Conservation (phyloP, 306 rosid genomes). For the Abrus precatorius region DNA sequence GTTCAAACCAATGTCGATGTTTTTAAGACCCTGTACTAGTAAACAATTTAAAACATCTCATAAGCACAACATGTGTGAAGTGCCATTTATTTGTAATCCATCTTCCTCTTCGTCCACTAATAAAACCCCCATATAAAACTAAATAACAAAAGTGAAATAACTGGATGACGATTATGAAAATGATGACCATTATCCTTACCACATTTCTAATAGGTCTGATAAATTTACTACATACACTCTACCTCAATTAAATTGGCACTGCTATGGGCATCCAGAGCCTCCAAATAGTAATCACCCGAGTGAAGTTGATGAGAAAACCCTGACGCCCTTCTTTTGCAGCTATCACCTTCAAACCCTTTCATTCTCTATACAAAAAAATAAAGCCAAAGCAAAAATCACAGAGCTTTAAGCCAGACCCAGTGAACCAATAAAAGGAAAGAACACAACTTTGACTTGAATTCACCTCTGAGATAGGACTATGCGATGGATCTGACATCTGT, state of each 20-base stretch:
- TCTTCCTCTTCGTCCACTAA: slow-evolving; percentile 26
- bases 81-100: slow-evolving; percentile 33
- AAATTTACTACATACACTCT: slow-evolving; percentile 27
- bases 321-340: slow-evolving; percentile 64
- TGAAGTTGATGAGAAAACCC: slow-evolving; percentile 56
- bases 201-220: slow-evolving; percentile 5
- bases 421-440: slow-evolving; percentile 1
- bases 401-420: slow-evolving; percentile 27
- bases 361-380: slow-evolving; percentile 57
- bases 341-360: slow-evolving; percentile 59
- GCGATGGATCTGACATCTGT: slow-evolving; percentile 74
- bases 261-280: slow-evolving; percentile 56
- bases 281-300: slow-evolving; percentile 52
- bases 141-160: neutral
- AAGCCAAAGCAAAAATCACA: slow-evolving; percentile 1
- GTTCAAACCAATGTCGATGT: neutral
- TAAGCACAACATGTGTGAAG: slow-evolving; percentile 13
- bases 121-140: neutral
- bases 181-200: neutral
- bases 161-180: slow-evolving; percentile 27
- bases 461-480: slow-evolving; percentile 71
- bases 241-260: slow-evolving; percentile 71
- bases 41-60: slow-evolving; percentile 18
- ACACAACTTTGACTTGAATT: slow-evolving; percentile 33
- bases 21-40: neutral